Evolutionary conservation across 2,329 filamentous ascomycete genomes (phyloP).

Genomic region (Calonectria ilicicola): DNA sequence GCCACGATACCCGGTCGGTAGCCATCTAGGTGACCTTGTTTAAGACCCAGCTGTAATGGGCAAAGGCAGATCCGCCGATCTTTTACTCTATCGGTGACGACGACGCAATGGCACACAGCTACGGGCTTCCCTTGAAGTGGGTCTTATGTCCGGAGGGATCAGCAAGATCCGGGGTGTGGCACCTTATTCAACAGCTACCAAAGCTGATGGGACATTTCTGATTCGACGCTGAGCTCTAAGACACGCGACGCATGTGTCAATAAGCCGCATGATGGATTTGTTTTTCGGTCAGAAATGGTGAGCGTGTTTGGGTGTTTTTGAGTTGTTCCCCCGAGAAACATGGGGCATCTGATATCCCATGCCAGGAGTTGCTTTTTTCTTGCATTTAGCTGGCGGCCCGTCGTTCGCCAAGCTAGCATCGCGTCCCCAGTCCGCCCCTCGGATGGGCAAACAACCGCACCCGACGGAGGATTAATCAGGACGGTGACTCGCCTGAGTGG

Average conservation of each 20-base stretch:
- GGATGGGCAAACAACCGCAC: background rate
- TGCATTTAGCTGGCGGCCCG: background rate
- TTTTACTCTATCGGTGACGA: background rate
- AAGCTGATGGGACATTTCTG: background rate
- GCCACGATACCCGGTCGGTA: background rate
- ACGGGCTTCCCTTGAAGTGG: background rate
- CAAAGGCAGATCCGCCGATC: slow-evolving; percentile 5
- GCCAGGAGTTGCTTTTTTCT: background rate
- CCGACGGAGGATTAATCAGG: slow-evolving; percentile 1
- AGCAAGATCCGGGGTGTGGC: background rate
- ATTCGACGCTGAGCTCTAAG: background rate
- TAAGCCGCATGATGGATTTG: background rate
- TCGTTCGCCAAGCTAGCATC: slow-evolving; percentile 4
- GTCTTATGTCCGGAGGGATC: background rate
- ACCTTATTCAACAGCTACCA: background rate
- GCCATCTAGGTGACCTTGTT: background rate
- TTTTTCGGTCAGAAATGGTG: background rate
- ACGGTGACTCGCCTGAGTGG: background rate
- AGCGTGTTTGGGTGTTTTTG: background rate
- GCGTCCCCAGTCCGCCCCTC: background rate
- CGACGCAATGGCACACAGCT: background rate
- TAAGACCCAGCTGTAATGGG: slow-evolving; percentile 7
- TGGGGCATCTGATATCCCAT: background rate
- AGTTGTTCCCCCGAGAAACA: background rate
- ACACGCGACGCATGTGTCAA: background rate